Evolutionary conservation across 2,329 filamentous ascomycete species (phyloP), one percentile per base, ranked within the genome.

Genomic region (Diaporthe helianthi): DNA sequence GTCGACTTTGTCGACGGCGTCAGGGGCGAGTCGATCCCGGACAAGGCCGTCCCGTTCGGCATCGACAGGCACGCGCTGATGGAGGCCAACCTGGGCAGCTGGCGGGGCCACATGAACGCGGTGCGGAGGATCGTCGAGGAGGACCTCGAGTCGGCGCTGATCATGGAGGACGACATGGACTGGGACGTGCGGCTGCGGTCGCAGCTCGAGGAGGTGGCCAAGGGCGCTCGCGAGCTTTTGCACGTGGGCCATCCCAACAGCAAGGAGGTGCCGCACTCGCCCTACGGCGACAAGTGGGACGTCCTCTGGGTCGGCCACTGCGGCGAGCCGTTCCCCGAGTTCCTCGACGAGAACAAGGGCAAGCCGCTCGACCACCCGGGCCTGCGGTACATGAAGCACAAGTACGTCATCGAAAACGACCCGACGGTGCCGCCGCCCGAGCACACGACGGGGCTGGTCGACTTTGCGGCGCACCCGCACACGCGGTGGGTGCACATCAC

Each of bases 281-380:
- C 85, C 0, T 87, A 86, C 72, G 84, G 85, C 9, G 79, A 81
- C 60, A 76, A 81, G 67, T 87, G 84, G 85, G 85, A 87, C 71
- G 75, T 86, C 41, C 78, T 86, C 19, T 86, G 84, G 84, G 76
- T 87, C 3, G 85, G 85, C 22, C 82, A 83, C 69, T 86, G 84
- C 72, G 81, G 81, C 36, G 78, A 77, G 51, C 74, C 75, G 10
- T 78, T 80, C 65, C 77, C 77, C 5, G 65, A 70, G 44, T 46
- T 41, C 44, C 65, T 70, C 12, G 69, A 70, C 1, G 65, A 70
- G 69, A 76, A 77, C 26, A 70, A 73, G 68, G 72, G 73, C 17
- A 76, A 75, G 41, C 73, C 73, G 4, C 36, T 60, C 3, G 69
- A 74, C 22, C 71, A 75, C 53, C 65, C 71, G 5, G 72, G 72